Evolutionary conservation across 495 filamentous ascomycete species (phyloP), one percentile per base, ranked within the genome.

Genomic region (Aspergillus nanangensis): DNA sequence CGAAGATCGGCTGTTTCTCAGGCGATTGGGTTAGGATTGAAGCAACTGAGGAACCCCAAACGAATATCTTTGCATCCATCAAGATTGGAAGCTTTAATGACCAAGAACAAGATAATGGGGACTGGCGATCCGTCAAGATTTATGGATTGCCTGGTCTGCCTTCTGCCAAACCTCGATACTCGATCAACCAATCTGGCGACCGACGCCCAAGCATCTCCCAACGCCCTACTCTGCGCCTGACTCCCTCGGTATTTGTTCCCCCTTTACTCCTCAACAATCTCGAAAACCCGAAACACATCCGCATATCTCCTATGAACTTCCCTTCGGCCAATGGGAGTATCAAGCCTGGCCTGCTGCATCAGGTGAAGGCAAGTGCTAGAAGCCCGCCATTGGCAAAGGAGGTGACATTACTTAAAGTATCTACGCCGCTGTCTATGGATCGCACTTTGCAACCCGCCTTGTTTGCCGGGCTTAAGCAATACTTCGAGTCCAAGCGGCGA

Each of bases 11-110:
- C 21, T 96, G 90, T 60, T 98, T 98, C 62, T 96, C 92, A 1
- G 93, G 93, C 11, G 93, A 98, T 57, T 98, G 93, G 93, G 88
- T 96, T n/a, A 79, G 83, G 3, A 70, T 98, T 15, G 88, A 93
- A 66, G 69, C 78, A 1, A 75, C 84, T 11, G 70, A 81, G 31
- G 87, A 88, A 52, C 82, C 85, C 11, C 77, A 79, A 10, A 31
- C 71, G 4, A 74, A 75, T 56, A 67, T 71, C 49, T 65, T 77
- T 50, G 74, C 78, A 67, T 60, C 70, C 70, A 62, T 82, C 65
- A 67, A 64, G 41, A 50, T 63, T 27, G 61, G 65, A 29, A 67
- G 69, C 66, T 47, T 82, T 65, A 75, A 62, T 41, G 61, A 77
- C 37, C 53, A 63, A 13, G 51, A 65, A 8, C 58, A 72, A 41